Base-by-base conservation (phyloP, 495 filamentous ascomycete genomes). In the Penicillium cinerascens region DNA sequence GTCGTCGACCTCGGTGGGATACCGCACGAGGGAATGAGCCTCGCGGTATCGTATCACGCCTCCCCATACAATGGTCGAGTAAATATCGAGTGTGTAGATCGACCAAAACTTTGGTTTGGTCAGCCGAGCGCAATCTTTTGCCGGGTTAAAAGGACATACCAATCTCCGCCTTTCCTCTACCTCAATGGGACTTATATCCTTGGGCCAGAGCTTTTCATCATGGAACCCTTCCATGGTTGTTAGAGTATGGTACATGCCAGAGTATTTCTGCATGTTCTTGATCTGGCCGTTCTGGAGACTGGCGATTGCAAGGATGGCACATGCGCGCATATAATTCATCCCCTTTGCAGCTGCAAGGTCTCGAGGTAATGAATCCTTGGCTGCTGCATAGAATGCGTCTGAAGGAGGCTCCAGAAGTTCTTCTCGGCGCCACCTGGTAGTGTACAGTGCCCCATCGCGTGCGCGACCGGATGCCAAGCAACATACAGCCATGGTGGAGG, bases 51-150 rank as follows among this genome's bases (percentile, higher is more conserved):
- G 65, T 44, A 78, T 69, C 15, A 75, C 58, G n/a, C 68, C 64
- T 26, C 70, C 68, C 72, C 72, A 80, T 20, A 80, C 74, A 37
- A 77, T 68, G 7, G 70, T 70, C 6, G 71, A 69, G 59, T 73
- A 79, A 36, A 81, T 66, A 43, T 81, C 78, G 4, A 81, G 50
- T 5, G 71, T 73, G 52, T 81, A 81, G 27, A 76, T 78, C 23
- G 78, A 77, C 78, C 78, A 81, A 51, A 78, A 78, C 70, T 77
- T 26, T 13, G 13, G 6, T 27, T 36, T 13, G 8, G 40, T 52
- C 17, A 53, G 46, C 36, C 26, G 46, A 21, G 15, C 16, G n/a
- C 9, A 20, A 33, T 6, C 0, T 4, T 0, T 11, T 3, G 21
- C 2, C 36, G 20, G 7, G n/a, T 8, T 13, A 33, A 27, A 27